Percentiles rank a stretch among this genome's conserved stretches.
phyloP scores from a whole-genome alignment of 2,329 filamentous ascomycete species.

The Claviceps sp. region DNA sequence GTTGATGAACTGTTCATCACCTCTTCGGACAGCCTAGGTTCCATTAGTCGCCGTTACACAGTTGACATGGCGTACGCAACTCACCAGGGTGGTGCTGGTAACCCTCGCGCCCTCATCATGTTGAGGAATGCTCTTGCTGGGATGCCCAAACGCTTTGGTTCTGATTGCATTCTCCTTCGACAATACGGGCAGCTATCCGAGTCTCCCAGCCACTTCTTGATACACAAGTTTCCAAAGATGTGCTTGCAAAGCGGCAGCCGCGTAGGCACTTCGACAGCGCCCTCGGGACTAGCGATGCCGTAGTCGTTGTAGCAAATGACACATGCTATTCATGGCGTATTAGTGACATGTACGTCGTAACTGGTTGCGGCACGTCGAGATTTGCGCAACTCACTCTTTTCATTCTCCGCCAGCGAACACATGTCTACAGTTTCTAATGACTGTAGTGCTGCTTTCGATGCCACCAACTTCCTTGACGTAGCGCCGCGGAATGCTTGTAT shows the following conservation, averaged over 20 bases:
- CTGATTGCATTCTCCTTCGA: slow-evolving; percentile 44
- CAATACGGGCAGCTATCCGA: slow-evolving; percentile 52
- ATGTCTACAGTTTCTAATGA: slow-evolving; percentile 34
- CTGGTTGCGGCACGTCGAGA: background rate
- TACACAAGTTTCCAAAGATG: slow-evolving; percentile 49
- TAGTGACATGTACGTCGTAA: background rate
- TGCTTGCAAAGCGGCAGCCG: slow-evolving; percentile 50
- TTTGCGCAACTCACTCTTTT: slow-evolving; percentile 30
- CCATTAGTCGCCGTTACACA: background rate
- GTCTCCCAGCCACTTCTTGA: slow-evolving; percentile 52
- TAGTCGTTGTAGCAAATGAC: slow-evolving; percentile 54
- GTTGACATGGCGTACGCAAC: background rate
- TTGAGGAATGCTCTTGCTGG: slow-evolving; percentile 17
- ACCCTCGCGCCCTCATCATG: slow-evolving; percentile 17
- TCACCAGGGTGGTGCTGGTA: slow-evolving; percentile 12
- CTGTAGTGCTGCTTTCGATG: slow-evolving; percentile 31
- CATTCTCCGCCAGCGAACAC: slow-evolving; percentile 28
- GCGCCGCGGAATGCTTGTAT: slow-evolving; percentile 34
- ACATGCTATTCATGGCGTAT: slow-evolving; percentile 29
- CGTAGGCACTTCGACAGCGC: slow-evolving; percentile 40
- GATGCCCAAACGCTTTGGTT: slow-evolving; percentile 17
- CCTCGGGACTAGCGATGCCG: slow-evolving; percentile 42
- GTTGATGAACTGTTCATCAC: slow-evolving; percentile 9
- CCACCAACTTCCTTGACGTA: slow-evolving; percentile 29
- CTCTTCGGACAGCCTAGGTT: slow-evolving; percentile 10